phyloP scores from a whole-genome alignment of 2,329 filamentous ascomycete species.

The Basipetospora chlamydospora region DNA sequence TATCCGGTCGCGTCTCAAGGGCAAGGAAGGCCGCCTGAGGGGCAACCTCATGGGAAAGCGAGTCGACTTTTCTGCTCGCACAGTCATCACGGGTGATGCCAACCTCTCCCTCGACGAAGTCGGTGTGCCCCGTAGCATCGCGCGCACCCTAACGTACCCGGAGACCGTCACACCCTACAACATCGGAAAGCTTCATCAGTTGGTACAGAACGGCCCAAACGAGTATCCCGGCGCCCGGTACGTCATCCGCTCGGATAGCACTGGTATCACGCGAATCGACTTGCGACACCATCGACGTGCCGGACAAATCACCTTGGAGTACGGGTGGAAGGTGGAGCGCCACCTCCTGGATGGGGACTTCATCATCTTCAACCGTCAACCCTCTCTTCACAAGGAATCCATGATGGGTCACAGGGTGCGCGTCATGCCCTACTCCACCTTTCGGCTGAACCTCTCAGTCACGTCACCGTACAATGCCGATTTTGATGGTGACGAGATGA shows the following conservation, averaged over 20 bases:
- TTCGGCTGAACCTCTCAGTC: slow-evolving; percentile 91
- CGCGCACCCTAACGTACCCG: slow-evolving; percentile 83
- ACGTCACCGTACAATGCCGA: slow-evolving; percentile 99
- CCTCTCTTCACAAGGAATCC: slow-evolving; percentile 96
- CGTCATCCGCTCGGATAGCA: slow-evolving; percentile 85
- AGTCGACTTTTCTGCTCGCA: slow-evolving; percentile 98
- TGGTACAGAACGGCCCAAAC: slow-evolving; percentile 87
- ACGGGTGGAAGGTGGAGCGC: slow-evolving; percentile 97
- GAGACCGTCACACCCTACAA: slow-evolving; percentile 98
- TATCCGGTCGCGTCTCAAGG: slow-evolving; percentile 92
- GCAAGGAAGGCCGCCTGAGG: slow-evolving; percentile 93
- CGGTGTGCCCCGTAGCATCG: slow-evolving; percentile 87
- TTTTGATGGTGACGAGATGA: slow-evolving; percentile 99
- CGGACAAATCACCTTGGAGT: slow-evolving; percentile 73
- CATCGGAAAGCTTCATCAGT: slow-evolving; percentile 75
- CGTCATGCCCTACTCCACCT: slow-evolving; percentile 98
- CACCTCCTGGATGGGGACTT: slow-evolving; percentile 93
- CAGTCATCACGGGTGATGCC: slow-evolving; percentile 96
- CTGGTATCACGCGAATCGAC: slow-evolving; percentile 56
- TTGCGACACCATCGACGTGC: slow-evolving; percentile 83
- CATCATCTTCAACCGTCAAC: slow-evolving; percentile 99
- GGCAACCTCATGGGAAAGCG: slow-evolving; percentile 99
- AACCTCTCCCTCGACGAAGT: slow-evolving; percentile 95
- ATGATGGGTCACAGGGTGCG: slow-evolving; percentile 99
- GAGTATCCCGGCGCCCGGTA: slow-evolving; percentile 94